These are phyloP conservation scores for Hysterangium stoloniferum DNA, from an alignment of 768 basidiomycete genomes.

Conservation along the genomic window DNA sequence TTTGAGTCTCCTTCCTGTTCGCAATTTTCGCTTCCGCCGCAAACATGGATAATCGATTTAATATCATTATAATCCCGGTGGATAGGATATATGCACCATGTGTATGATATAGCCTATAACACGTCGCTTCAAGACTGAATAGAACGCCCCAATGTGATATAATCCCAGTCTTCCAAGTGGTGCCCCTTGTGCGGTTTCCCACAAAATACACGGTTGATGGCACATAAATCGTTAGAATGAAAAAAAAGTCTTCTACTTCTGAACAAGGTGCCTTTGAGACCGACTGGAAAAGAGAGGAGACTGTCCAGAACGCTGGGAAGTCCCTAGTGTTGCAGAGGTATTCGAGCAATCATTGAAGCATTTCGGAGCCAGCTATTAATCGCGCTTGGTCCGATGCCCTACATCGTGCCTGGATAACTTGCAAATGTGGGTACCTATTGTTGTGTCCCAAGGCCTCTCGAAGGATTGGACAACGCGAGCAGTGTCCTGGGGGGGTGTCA, in stretches of 20 bases:
- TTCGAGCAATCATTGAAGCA: background rate
- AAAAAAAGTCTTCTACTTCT: background rate
- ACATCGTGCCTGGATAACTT: background rate
- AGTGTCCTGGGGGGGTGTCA: conserved; percentile 1
- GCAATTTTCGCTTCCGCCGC: background rate
- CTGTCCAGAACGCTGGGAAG: background rate
- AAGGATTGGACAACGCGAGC: background rate
- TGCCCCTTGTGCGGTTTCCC: background rate
- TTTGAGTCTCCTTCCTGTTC: conserved; percentile 4
- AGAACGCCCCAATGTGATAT: conserved; percentile 3
- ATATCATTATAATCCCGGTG: background rate
- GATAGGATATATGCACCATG: background rate
- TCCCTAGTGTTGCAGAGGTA: background rate
- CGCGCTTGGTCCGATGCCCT: background rate
- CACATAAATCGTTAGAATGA: background rate
- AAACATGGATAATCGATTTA: background rate
- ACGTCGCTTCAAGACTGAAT: conserved; percentile 1
- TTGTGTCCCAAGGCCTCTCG: background rate
- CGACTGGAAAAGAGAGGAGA: background rate
- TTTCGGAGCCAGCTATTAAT: background rate
- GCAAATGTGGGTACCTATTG: background rate
- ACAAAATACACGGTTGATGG: background rate
- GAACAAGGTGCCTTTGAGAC: background rate
- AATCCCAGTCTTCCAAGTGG: background rate
- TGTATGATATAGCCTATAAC: background rate